Base-by-base conservation (phyloP, 2,329 filamentous ascomycete species). In the Penicillium sp. region DNA sequence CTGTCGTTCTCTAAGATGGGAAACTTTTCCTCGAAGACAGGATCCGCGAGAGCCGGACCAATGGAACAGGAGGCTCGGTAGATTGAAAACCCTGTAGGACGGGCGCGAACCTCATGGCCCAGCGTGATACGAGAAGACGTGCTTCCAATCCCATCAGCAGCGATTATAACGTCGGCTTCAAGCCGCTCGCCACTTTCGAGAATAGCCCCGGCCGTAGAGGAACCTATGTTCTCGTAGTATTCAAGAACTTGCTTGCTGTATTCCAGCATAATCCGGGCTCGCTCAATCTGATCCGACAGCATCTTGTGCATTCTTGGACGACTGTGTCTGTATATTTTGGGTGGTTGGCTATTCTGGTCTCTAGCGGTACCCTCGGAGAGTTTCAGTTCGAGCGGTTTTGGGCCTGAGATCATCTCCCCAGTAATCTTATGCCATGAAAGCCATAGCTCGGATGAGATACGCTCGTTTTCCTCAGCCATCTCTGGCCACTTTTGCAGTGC, bases 141-240 rank as follows among this genome's bases (percentile, higher is more conserved):
- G n/a, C 67, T 66, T 42, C 70, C 67, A 29, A 73, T 62, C 8
- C 70, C 71, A 49, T 73, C 71, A 3, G 70, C 69, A 8, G 71
- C 69, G 42, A 74, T 58, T 2, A 74, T 59, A 7, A 73, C 55
- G 26, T 73, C 69, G 21, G 69, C 69, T 2, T 65, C 64, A 5
- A 68, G 53, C 8, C 51, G 58, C 19, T 68, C 58, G 1, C 65
- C 62, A 22, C 57, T 59, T 0, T 61, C 50, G 8, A 68, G 52
- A 14, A 63, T 27, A 21, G 66, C 68, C 2, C 58, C 54, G 6
- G 67, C 66, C 6, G 48, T 60, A 1, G 50, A 54, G 24, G 21
- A 19, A 14, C 10, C 11, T 3, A 2, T 8, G 13, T 44, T 13
- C 45, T 60, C 58, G 39, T 52, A 55, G 45, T 55, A 69, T 13